A percentile compares a stretch with the other conserved stretches of the same genome.
phyloP scores from a whole-genome alignment of 2,329 filamentous ascomycete genomes.

The Rosellinia necatrix region DNA sequence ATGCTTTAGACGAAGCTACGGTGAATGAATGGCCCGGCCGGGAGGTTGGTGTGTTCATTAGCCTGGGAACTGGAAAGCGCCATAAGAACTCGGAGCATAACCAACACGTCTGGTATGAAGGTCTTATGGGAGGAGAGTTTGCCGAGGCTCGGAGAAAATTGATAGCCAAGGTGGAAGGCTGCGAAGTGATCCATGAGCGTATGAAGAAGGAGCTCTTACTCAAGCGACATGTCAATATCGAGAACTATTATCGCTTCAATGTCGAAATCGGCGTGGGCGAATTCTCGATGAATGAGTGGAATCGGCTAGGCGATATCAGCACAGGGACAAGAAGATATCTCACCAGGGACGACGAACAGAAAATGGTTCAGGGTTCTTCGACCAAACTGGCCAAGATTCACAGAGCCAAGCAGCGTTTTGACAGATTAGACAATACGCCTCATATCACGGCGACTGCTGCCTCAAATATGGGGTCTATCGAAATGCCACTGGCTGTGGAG shows the following conservation, averaged over 20 bases:
- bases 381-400: slow-evolving; percentile 84
- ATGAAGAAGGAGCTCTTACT: slow-evolving; percentile 81
- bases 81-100: slow-evolving; percentile 68
- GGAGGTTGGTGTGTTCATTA: slow-evolving; percentile 89
- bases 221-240: slow-evolving; percentile 78
- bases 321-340: slow-evolving; percentile 89
- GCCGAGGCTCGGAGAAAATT: slow-evolving; percentile 85
- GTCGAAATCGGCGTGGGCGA: slow-evolving; percentile 95
- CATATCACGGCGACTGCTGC: slow-evolving; percentile 48
- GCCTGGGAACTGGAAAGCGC: slow-evolving; percentile 90
- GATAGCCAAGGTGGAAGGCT: slow-evolving; percentile 92
- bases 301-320: slow-evolving; percentile 90
- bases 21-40: slow-evolving; percentile 94
- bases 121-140: slow-evolving; percentile 88
- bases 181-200: slow-evolving; percentile 84
- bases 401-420: slow-evolving; percentile 72
- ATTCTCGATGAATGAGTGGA: slow-evolving; percentile 99
- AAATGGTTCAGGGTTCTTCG: slow-evolving; percentile 75
- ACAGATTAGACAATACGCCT: slow-evolving; percentile 51
- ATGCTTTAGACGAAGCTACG: slow-evolving; percentile 85
- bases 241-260: slow-evolving; percentile 96
- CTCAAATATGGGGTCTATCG: slow-evolving; percentile 44
- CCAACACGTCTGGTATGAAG: slow-evolving; percentile 87
- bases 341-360: slow-evolving; percentile 71
- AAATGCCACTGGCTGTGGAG: slow-evolving; percentile 58